Percentiles rank a stretch among this genome's conserved stretches.
phyloP scores from a whole-genome alignment of 768 basidiomycete genomes.

The Leccinum boreale region DNA sequence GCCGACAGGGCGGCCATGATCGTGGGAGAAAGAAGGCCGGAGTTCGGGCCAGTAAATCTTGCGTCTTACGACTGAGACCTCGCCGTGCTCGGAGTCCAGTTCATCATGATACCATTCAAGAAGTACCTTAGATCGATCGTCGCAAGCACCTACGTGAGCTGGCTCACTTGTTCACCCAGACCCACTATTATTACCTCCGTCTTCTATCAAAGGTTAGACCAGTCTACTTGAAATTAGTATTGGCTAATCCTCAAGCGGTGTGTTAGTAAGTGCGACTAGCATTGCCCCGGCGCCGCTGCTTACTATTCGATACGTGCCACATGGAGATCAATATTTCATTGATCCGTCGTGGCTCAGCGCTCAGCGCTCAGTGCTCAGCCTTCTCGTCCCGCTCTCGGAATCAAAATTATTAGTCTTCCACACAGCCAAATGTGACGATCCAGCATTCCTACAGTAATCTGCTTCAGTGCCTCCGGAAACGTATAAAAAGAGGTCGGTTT shows the following conservation, averaged over 20 bases:
- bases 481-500: constrained; percentile 22
- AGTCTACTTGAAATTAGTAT: too few species aligned
- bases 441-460: background rate
- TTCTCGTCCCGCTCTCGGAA: background rate
- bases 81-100: too few species aligned
- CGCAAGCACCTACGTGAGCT: background rate
- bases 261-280: background rate
- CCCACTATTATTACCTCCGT: background rate
- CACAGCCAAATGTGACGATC: background rate
- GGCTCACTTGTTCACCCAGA: background rate
- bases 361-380: background rate
- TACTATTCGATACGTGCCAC: constrained; percentile 7
- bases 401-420: background rate
- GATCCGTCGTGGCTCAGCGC: background rate
- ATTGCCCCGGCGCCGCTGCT: too few species aligned
- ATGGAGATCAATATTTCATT: constrained; percentile 1
- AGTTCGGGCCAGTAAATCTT: too few species aligned
- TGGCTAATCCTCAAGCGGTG: background rate
- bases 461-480: background rate
- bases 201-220: background rate
- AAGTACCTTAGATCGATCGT: background rate
- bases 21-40: background rate
- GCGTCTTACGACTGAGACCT: too few species aligned
- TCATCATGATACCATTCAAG: background rate
- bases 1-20: background rate